Evolutionary conservation across 2,329 filamentous ascomycete species (phyloP).

Genomic region (Rhynchosporium graminicola): DNA sequence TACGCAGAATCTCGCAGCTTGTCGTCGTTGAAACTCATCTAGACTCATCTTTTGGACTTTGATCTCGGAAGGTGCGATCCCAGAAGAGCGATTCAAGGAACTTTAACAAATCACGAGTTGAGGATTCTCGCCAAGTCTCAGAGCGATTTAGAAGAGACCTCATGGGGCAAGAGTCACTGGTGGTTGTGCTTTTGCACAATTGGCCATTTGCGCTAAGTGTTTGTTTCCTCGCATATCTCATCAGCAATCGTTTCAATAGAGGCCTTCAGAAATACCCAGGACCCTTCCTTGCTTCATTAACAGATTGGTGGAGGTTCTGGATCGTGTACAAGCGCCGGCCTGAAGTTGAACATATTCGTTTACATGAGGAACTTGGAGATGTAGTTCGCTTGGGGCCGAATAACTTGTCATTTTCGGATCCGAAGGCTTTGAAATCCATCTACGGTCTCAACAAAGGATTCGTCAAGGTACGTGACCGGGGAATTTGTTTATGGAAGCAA

Average conservation of each 20-base stretch:
- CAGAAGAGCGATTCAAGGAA: too few species aligned
- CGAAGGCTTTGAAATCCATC: slow-evolving; percentile 71
- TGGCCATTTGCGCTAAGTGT: slow-evolving; percentile 46
- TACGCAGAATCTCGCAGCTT: not conserved
- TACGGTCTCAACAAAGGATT: slow-evolving; percentile 84
- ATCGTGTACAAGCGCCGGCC: slow-evolving; percentile 66
- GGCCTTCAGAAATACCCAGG: slow-evolving; percentile 74
- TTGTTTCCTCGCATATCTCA: slow-evolving; percentile 45
- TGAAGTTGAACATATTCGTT: slow-evolving; percentile 65
- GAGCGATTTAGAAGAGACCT: not conserved
- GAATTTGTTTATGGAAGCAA: not conserved
- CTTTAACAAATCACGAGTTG: not conserved
- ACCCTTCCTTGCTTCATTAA: slow-evolving; percentile 65
- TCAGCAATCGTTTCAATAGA: slow-evolving; percentile 52
- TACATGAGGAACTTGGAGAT: slow-evolving; percentile 73
- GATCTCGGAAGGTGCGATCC: too few species aligned
- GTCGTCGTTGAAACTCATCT: not conserved
- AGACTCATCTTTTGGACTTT: not conserved
- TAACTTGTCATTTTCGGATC: slow-evolving; percentile 70
- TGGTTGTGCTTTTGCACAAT: slow-evolving; percentile 38
- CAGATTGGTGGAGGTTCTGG: slow-evolving; percentile 73
- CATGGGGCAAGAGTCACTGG: slow-evolving; percentile 31
- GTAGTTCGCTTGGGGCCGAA: slow-evolving; percentile 77
- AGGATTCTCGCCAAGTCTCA: not conserved
- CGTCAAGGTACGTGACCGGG: slow-evolving; percentile 58